Evolutionary conservation across 768 basidiomycete species (phyloP).

Genomic region (Dioszegia aurantiaca): DNA sequence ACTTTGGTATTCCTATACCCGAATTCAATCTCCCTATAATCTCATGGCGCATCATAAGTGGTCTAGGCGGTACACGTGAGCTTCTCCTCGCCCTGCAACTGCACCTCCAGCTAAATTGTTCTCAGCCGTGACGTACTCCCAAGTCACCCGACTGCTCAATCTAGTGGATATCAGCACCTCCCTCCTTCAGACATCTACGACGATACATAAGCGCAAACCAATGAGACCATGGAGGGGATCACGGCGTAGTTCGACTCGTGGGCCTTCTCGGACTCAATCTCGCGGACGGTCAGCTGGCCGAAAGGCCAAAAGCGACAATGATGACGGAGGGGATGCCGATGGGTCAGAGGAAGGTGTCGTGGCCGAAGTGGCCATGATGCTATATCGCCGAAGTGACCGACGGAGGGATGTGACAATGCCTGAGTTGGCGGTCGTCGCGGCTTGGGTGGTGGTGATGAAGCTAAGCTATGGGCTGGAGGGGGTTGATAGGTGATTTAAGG

Average conservation of each 20-base stretch:
- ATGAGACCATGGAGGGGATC: neutral
- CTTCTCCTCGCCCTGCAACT: neutral
- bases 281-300: neutral
- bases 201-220: conserved; percentile 59
- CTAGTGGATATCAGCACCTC: conserved; percentile 32
- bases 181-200: conserved; percentile 53
- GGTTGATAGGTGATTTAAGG: conserved; percentile 56
- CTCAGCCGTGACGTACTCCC: conserved; percentile 36
- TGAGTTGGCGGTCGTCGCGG: conserved; percentile 60
- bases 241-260: neutral
- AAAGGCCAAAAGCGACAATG: neutral
- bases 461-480: conserved; percentile 83
- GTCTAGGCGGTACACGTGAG: conserved; percentile 63
- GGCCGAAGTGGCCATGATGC: neutral
- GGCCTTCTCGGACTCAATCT: neutral
- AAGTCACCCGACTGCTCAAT: conserved; percentile 27
- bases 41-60: conserved; percentile 70
- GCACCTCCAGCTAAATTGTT: neutral
- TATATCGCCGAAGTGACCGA: conserved; percentile 59
- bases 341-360: conserved; percentile 56
- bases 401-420: conserved; percentile 61
- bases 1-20: conserved; percentile 65
- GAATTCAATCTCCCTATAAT: conserved; percentile 72
- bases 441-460: conserved; percentile 70
- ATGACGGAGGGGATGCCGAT: neutral